Evolutionary conservation across 2,329 filamentous ascomycete genomes (phyloP).

Genomic region (Dactylellina sp.): DNA sequence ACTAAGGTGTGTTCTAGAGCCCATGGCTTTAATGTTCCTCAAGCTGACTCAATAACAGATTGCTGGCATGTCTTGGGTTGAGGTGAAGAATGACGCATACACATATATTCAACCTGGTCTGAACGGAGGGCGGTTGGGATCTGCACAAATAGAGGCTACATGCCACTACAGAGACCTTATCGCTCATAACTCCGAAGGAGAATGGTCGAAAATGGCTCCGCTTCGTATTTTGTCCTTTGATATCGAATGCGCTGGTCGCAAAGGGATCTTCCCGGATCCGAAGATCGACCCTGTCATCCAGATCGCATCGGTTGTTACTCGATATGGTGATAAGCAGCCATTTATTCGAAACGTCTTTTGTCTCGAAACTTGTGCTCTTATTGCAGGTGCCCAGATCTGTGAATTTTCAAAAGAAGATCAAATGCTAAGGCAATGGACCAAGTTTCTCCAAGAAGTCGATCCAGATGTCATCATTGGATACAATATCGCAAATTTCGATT

Average conservation of each 20-base stretch:
- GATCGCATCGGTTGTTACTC: slow-evolving; percentile 94
- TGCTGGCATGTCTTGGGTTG: slow-evolving; percentile 97
- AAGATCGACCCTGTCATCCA: slow-evolving; percentile 94
- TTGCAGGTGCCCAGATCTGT: slow-evolving; percentile 93
- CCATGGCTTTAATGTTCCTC: slow-evolving; percentile 27
- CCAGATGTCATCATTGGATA: slow-evolving; percentile 98
- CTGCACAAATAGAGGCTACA: slow-evolving; percentile 94
- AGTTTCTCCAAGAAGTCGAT: slow-evolving; percentile 89
- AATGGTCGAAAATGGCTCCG: slow-evolving; percentile 98
- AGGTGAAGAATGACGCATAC: slow-evolving; percentile 76
- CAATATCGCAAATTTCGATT: slow-evolving; percentile 99
- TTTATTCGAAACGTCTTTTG: slow-evolving; percentile 98
- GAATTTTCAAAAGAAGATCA: slow-evolving; percentile 83
- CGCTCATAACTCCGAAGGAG: slow-evolving; percentile 86
- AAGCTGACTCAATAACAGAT: slow-evolving; percentile 68
- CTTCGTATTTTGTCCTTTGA: slow-evolving; percentile 94
- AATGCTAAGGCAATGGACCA: slow-evolving; percentile 92
- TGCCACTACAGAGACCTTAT: slow-evolving; percentile 85
- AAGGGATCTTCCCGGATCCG: slow-evolving; percentile 95
- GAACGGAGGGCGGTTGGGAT: slow-evolving; percentile 78
- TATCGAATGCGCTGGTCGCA: slow-evolving; percentile 97
- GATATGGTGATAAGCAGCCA: slow-evolving; percentile 93
- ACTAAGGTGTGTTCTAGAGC: slow-evolving; percentile 72
- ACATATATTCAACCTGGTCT: slow-evolving; percentile 70
- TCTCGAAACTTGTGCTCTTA: slow-evolving; percentile 88